Conservation (phyloP, 2,329 filamentous ascomycete genomes). For the Colletotrichum sansevieriae region DNA sequence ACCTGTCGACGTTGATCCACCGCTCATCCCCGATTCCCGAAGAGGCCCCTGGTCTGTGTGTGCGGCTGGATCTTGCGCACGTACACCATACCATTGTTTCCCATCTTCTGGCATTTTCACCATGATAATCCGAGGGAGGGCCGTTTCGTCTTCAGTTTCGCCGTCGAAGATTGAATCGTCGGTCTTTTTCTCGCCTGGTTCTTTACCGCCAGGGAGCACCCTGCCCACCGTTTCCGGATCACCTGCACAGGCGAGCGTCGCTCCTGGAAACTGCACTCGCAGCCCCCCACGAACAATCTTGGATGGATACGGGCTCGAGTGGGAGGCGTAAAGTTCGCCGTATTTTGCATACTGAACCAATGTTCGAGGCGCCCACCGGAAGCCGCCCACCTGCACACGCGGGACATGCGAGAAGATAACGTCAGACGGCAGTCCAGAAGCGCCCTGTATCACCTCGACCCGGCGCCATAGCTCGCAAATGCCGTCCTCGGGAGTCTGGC, state of each 20-base stretch:
- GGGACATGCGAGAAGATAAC: slow-evolving; percentile 32
- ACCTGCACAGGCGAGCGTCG: background rate
- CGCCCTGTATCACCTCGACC: background rate
- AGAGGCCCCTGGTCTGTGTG: background rate
- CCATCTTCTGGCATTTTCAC: background rate
- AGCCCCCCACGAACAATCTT: background rate
- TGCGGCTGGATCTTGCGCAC: background rate
- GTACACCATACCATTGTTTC: slow-evolving; percentile 8
- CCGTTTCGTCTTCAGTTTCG: background rate
- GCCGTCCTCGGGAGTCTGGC: slow-evolving; percentile 3
- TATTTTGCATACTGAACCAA: slow-evolving; percentile 20
- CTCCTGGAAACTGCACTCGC: background rate
- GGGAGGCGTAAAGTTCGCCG: background rate
- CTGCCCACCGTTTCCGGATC: background rate
- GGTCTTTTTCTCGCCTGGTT: background rate
- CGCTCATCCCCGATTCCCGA: background rate
- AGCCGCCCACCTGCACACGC: slow-evolving; percentile 7
- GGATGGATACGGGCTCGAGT: background rate
- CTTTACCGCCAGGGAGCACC: background rate
- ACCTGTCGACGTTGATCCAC: background rate
- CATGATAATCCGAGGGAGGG: background rate
- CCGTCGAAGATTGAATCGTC: background rate
- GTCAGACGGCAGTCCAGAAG: slow-evolving; percentile 5
- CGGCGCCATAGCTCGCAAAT: slow-evolving; percentile 35
- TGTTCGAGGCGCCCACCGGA: slow-evolving; percentile 22